Evolutionary conservation across 345 rosid species (phyloP).

Genomic region (Citrus cavaleriei): DNA sequence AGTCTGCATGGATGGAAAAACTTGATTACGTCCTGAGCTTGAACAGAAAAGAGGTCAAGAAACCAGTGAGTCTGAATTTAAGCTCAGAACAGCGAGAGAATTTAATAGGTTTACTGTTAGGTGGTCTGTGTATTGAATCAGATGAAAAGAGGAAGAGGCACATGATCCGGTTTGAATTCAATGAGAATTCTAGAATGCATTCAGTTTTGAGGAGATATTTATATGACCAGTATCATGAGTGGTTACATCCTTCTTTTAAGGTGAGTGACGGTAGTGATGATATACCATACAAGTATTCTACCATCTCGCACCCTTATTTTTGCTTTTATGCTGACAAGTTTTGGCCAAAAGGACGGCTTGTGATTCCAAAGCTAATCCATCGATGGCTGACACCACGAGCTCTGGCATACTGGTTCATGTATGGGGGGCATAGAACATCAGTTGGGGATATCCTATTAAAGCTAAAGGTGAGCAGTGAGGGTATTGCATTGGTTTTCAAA

Average conservation of each 20-base stretch:
- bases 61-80: conserved; percentile 54
- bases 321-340: conserved; percentile 77
- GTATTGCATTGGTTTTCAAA: conserved; percentile 53
- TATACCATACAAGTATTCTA: conserved; percentile 43
- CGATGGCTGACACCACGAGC: conserved; percentile 74
- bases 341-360: conserved; percentile 52
- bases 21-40: conserved; percentile 55
- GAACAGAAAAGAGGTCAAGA: conserved; percentile 52
- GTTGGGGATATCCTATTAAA: conserved; percentile 62
- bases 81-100: conserved; percentile 81
- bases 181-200: conserved; percentile 47
- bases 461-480: conserved; percentile 61
- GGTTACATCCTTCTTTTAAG: conserved; percentile 64
- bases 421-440: conserved; percentile 56
- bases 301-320: conserved; percentile 55
- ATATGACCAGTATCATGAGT: conserved; percentile 59
- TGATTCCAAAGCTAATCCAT: conserved; percentile 82
- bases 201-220: conserved; percentile 53
- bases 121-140: conserved; percentile 66
- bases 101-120: conserved; percentile 78
- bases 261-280: conserved; percentile 24
- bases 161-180: conserved; percentile 57
- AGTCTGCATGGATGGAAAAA: conserved; percentile 52
- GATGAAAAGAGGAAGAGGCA: conserved; percentile 56
- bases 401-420: conserved; percentile 88